A percentile compares a stretch with the other conserved stretches of the same genome.
phyloP scores from a whole-genome alignment of 2,329 filamentous ascomycete genomes.

The Coniochaeta sp. region DNA sequence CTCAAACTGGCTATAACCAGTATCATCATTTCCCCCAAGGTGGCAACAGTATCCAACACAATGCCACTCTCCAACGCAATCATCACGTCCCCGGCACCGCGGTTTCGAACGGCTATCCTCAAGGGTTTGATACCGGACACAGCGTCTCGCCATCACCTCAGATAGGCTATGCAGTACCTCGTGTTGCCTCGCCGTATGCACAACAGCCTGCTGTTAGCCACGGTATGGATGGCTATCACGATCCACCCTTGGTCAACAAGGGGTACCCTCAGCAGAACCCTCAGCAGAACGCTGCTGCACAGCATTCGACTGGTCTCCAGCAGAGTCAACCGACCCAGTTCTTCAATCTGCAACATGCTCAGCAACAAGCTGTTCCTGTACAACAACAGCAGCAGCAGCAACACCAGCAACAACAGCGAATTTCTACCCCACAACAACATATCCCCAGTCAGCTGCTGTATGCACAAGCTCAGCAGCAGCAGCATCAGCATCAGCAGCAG shows the following conservation, averaged over 20 bases:
- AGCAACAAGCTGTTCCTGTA: background rate
- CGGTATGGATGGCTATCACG: background rate
- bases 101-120: background rate
- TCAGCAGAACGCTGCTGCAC: too few species aligned
- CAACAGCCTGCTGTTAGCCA: background rate
- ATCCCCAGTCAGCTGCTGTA: slow-evolving; percentile 13
- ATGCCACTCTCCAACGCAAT: background rate
- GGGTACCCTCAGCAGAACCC: background rate
- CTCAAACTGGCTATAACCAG: background rate
- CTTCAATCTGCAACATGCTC: background rate
- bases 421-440: too few species aligned
- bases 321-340: background rate
- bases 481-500: slow-evolving; percentile 21
- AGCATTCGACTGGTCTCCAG: background rate
- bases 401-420: too few species aligned
- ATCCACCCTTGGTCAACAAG: background rate
- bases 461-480: slow-evolving; percentile 11
- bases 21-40: background rate
- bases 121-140: background rate
- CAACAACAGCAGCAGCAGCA: slow-evolving; percentile 6
- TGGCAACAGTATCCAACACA: background rate
- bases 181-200: background rate
- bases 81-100: background rate
- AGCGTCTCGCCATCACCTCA: background rate
- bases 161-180: background rate